Base-by-base conservation (phyloP, 1,284 basidiomycete genomes). In the Ceratobasidium sp. region DNA sequence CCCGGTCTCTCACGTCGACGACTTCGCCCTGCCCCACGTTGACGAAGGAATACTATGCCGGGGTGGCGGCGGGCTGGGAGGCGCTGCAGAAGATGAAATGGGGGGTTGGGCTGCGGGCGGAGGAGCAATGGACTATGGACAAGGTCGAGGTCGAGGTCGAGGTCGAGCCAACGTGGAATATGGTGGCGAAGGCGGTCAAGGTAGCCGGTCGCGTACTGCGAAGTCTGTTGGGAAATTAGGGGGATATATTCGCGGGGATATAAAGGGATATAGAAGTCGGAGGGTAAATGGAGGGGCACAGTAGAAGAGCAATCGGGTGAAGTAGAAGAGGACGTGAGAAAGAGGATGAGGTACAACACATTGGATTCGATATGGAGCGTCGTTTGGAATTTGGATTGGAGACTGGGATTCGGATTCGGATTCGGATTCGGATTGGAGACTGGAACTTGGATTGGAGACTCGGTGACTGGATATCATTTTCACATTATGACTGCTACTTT, bases 381-480 rank as follows among this genome's bases (percentile, higher is more conserved):
- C 33, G 33, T 33, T 33, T 18, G 46, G 46, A 49, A 49, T 49
- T 49, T 10, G 46, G 46, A 49, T 49, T 49, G 46, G 46, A 18
- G 18, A 49, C 18, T 13, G 46, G 46, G 46, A 49, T 10, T 13
- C 9, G 49, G n/a, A 39, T 28, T 26, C 5, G 28, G 33, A 9
- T 28, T 9, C 1, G 28, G 58, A 49, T 49, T 49, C 2, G 46
- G 46, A 49, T 49, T 49, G 46, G 46, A 18, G 18, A 49, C 18
- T 13, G 46, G 46, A 7, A 49, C 2, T 13, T 49, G 49, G n/a
- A 39, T 28, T 60, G 28, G 13, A 60, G 39, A 39, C 60, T 40
- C 15, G 12, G 20, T 20, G 60, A 33, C 60, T 61, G 42, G 61
- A 64, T 23, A 64, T 46, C 61, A 64, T 64, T 64, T 64, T 44